A percentile compares a stretch with the other conserved stretches of the same genome.
phyloP scores from a whole-genome alignment of 805 yeast genomes.

The Metschnikowia colocasiae region DNA sequence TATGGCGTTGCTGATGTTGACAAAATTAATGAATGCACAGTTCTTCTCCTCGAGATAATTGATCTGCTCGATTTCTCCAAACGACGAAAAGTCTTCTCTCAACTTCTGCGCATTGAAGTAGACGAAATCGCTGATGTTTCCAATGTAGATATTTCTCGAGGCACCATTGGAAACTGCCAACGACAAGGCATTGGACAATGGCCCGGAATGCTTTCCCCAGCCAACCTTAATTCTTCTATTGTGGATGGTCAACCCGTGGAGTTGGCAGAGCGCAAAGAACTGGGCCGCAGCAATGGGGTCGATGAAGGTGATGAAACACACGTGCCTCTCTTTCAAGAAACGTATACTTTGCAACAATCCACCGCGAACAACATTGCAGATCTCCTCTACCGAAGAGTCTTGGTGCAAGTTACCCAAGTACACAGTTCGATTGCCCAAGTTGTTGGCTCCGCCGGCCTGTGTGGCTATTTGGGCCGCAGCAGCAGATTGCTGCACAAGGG shows the following conservation, averaged over 20 bases:
- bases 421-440: constrained; percentile 90
- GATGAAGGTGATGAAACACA: constrained; percentile 90
- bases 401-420: constrained; percentile 88
- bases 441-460: constrained; percentile 88
- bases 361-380: constrained; percentile 94
- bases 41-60: constrained; percentile 78
- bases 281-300: constrained; percentile 98
- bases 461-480: constrained; percentile 98
- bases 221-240: constrained; percentile 86
- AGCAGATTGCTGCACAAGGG: constrained; percentile 87
- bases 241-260: constrained; percentile 84
- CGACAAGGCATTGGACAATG: constrained; percentile 79
- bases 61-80: constrained; percentile 94
- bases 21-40: constrained; percentile 89
- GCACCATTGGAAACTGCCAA: constrained; percentile 93
- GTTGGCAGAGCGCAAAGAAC: constrained; percentile 88
- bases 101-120: constrained; percentile 56
- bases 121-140: constrained; percentile 52
- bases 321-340: constrained; percentile 78
- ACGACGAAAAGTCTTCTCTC: constrained; percentile 68
- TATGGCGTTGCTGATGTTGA: constrained; percentile 84
- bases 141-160: constrained; percentile 87
- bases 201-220: constrained; percentile 98
- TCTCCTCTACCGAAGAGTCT: constrained; percentile 84
- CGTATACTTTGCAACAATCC: constrained; percentile 85